Evolutionary conservation across 495 filamentous ascomycete species (phyloP), one percentile per base, ranked within the genome.

Genomic region (Echria macrotheca): DNA sequence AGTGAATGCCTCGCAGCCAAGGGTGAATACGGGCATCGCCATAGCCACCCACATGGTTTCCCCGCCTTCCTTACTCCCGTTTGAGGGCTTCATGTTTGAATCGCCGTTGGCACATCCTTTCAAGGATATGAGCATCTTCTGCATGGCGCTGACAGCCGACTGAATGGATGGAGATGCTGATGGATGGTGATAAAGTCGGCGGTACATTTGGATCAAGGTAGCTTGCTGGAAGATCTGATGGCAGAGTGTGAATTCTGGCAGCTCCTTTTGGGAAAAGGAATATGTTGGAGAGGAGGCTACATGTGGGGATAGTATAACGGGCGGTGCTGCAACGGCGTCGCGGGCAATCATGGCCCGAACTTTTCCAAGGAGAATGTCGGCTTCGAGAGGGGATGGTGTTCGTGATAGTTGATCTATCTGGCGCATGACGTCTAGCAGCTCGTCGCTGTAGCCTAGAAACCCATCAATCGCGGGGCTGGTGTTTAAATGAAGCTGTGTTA

Each of bases 151-250:
- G 0, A 50, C 38, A 10, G 49, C 40, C 2, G 29, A 11, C 12
- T 53, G 54, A 10, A 57, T 50, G 1, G 39, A 11, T 8, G 19
- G 31, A 2, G 54, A 49, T 3, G 24, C 12, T 1, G 54, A 57
- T 4, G 54, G 35, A 1, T 49, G 50, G 33, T 43, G 49, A 41
- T 57, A 57, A 3, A 57, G 45, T 8, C 26, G 44, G 3, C 54
- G 38, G 35, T 50, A 47, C 19, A 49, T 21, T 22, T 57, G 50
- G 31, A 53, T 45, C 29, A 57, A 46, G 0, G 54, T 57, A 4
- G 54, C 54, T 24, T 53, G 54, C 28, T 57, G 54, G 44, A 57
- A 57, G 24, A 48, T 53, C 18, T 35, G 38, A 37, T 57, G 54
- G 17, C 49, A 53, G 11, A 57, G 50, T 3, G 36, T 18, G 17